Evolutionary conservation across 257 asterid genomes (phyloP).

Genomic region (Catharanthus roseus): DNA sequence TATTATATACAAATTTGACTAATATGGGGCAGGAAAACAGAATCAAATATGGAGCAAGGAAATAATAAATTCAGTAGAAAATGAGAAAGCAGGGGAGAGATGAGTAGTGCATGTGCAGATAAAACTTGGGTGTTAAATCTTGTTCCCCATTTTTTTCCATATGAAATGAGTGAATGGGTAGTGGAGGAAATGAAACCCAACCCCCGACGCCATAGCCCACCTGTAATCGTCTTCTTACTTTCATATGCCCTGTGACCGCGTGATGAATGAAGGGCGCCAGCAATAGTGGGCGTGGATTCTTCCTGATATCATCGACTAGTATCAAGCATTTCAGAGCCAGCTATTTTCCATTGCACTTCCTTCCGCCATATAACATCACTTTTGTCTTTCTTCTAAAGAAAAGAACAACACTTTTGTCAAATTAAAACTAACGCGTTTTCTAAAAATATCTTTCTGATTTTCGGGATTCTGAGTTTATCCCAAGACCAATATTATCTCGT

Average conservation of each 20-base stretch:
- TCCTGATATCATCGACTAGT: neutral
- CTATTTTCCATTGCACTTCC: neutral
- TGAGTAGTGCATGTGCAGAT: neutral
- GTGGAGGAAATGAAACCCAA: neutral
- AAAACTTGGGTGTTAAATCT: no score
- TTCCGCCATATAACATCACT: neutral
- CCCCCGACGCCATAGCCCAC: no score
- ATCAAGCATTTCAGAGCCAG: neutral
- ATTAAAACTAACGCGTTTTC: neutral
- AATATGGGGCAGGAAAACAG: neutral
- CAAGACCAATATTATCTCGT: no score
- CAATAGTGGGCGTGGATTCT: no score
- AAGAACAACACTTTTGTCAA: neutral
- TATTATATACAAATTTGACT: neutral
- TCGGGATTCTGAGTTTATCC: neutral
- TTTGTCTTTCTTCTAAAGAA: no score
- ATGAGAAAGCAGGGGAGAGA: neutral
- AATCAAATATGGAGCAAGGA: neutral
- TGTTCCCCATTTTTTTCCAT: no score
- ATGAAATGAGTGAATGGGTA: no score
- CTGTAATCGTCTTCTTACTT: no score
- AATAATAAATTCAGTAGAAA: neutral
- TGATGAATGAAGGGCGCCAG: no score
- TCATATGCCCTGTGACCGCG: no score
- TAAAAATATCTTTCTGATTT: neutral